Conservation (phyloP, 139 green algal genomes). For the Ostreobium quekettii region DNA sequence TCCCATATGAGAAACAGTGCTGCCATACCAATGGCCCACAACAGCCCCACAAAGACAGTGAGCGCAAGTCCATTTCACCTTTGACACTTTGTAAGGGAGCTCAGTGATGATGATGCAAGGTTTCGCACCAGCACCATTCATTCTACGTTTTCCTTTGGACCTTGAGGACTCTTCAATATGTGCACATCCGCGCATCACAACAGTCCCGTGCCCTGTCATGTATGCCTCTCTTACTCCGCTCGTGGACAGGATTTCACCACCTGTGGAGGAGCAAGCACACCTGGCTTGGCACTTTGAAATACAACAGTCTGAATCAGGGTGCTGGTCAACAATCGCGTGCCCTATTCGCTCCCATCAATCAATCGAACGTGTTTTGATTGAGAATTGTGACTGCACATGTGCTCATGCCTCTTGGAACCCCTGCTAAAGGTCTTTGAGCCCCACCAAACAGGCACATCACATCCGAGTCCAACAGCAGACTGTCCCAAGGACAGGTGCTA, state of each 20-base stretch:
- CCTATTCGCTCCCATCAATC: background rate
- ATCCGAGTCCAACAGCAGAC: too few species aligned
- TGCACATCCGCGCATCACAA: slow-evolving; percentile 1
- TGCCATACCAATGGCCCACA: too few species aligned
- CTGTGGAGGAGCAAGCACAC: too few species aligned
- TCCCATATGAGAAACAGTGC: too few species aligned
- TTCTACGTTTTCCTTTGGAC: background rate
- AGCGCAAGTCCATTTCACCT: slow-evolving; percentile 48
- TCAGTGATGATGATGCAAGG: slow-evolving; percentile 86
- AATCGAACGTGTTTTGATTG: too few species aligned
- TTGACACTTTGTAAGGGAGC: slow-evolving; percentile 87
- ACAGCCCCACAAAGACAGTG: too few species aligned
- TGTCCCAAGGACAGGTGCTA: too few species aligned
- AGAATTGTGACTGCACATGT: too few species aligned
- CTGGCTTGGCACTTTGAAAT: background rate
- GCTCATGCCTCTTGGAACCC: too few species aligned
- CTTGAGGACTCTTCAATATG: slow-evolving; percentile 1
- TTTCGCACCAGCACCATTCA: background rate
- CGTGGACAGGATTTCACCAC: slow-evolving; percentile 7
- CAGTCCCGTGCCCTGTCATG: background rate
- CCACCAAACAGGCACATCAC: too few species aligned
- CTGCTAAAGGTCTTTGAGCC: too few species aligned
- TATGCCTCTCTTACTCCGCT: slow-evolving; percentile 1
- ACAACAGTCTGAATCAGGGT: background rate
- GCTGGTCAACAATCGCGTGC: background rate